Evolutionary conservation across 345 rosid species (phyloP).

Genomic region (Raphanus sativus): DNA sequence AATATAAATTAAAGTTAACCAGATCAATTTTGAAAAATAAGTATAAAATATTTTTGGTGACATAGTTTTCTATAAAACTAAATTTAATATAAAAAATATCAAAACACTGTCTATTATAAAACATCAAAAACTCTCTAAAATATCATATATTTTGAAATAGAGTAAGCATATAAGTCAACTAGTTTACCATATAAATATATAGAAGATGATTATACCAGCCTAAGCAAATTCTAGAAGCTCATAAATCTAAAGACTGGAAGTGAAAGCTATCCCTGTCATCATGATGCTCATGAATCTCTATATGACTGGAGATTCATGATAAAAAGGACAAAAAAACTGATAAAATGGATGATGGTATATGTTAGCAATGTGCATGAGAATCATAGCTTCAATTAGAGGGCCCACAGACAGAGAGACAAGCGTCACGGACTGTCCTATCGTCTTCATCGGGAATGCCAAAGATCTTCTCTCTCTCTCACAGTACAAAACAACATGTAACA

Average conservation of each 20-base stretch:
- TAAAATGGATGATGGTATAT: constrained; percentile 4
- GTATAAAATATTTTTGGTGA: no score
- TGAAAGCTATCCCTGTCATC: neutral
- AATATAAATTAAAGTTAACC: no score
- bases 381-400: constrained; percentile 32
- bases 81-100: no score
- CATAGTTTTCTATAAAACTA: no score
- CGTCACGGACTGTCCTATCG: constrained; percentile 70
- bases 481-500: constrained; percentile 34
- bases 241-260: constrained; percentile 5
- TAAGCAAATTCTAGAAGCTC: neutral
- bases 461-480: constrained; percentile 36
- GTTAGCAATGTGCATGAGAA: constrained; percentile 33
- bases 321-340: no score
- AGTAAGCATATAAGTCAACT: neutral
- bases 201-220: neutral
- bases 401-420: constrained; percentile 48
- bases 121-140: no score
- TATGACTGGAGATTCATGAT: constrained; percentile 7
- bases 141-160: no score
- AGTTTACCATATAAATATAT: no score
- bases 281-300: neutral
- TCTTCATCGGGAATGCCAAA: constrained; percentile 47
- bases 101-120: no score
- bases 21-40: no score